Evolutionary conservation across 176 grass and related monocot genomes (phyloP), one percentile per base, ranked within the genome.

Genomic region (Melocanna baccifera): DNA sequence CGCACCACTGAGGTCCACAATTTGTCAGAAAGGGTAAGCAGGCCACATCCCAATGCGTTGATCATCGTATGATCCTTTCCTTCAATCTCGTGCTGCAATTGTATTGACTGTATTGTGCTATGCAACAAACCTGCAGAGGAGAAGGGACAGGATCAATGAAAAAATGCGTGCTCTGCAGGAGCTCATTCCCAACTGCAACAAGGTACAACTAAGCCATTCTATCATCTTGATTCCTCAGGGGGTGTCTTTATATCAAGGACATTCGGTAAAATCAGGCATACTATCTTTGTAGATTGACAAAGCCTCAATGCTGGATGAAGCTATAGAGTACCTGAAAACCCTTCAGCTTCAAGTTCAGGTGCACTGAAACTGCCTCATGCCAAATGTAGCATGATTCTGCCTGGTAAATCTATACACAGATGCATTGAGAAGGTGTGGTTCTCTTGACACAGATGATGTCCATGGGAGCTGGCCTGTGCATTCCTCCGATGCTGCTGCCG

Each of bases 11-110:
- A 95, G 82, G 96, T 95, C 64, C 96, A 98, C 74, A 98, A 95
- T 90, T 89, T 98, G 68, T 95, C 93, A 62, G 96, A 98, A 93
- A 90, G 92, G 86, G 96, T 93, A 73, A 93, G 91, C 14, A 88
- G 9, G 25, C 37, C 57, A 30, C 43, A 43, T 81, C 42, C 68
- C 53, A 71, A 46, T 72, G 19, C 4, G 12, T 30, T 77, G 5
- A 78, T 71, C 42, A 76, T 43, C 58, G 18, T 82, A 36, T 2
- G 47, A 62, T 45, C 34, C 26, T 63, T 90, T 64, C 34, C 34
- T 68, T 74, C 50, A 14, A 69, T 23, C 57, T 26, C 14, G 13
- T 55, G 25, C 45, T 64, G 67, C 83, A 76, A 9, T 53, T 63
- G 25, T 71, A 45, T 62, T 68, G 20, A 90, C 28, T 16, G 26